Conservation (phyloP, 805 yeast species). For the Starmerella apis region DNA sequence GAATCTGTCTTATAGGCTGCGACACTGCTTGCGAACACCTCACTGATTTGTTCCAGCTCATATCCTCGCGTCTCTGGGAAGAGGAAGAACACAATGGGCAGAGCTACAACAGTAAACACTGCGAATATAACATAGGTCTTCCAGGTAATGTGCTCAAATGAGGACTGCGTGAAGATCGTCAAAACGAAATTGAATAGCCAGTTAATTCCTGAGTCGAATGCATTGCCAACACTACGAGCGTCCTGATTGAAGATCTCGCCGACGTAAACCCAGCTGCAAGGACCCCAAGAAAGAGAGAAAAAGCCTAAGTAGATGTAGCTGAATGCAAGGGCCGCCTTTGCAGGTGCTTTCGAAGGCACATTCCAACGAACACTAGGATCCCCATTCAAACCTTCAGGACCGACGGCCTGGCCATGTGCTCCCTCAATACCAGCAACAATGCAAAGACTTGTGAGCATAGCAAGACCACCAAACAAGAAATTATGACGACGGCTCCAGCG, state of each 20-base stretch:
- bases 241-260: constrained; percentile 61
- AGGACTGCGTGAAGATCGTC: constrained; percentile 59
- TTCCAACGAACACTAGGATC: constrained; percentile 44
- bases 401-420: constrained; percentile 18
- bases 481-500: constrained; percentile 67
- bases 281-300: constrained; percentile 81
- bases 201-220: constrained; percentile 63
- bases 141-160: constrained; percentile 64
- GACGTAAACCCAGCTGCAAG: constrained; percentile 58
- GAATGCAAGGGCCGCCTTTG: constrained; percentile 45
- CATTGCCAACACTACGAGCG: constrained; percentile 64
- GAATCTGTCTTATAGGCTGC: constrained; percentile 25
- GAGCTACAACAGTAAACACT: constrained; percentile 47
- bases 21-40: constrained; percentile 37
- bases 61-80: constrained; percentile 60
- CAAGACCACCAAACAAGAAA: constrained; percentile 56
- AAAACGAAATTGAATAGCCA: constrained; percentile 71
- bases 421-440: constrained; percentile 25
- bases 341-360: constrained; percentile 36
- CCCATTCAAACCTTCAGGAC: constrained; percentile 21
- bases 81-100: constrained; percentile 47
- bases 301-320: constrained; percentile 54
- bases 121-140: constrained; percentile 66
- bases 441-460: constrained; percentile 43
- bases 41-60: constrained; percentile 57